Percentiles rank a stretch among this genome's conserved stretches.
Evolutionary conservation across 1,284 basidiomycete species (phyloP).

Genomic region (Puccinia triticina): DNA sequence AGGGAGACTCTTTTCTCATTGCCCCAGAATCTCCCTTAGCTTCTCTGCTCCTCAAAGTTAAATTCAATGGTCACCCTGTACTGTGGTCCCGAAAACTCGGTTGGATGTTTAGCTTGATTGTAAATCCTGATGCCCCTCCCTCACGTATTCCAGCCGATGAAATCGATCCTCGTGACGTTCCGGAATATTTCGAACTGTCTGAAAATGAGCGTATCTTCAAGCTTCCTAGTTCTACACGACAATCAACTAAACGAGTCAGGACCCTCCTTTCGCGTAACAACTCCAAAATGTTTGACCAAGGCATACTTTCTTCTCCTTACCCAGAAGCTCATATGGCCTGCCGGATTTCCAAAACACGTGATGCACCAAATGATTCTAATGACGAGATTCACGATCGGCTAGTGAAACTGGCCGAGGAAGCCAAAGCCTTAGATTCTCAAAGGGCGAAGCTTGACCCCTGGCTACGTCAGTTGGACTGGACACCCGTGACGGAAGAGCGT

Average conservation of each 20-base stretch:
- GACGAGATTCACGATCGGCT: constrained; percentile 26
- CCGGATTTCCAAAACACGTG: constrained; percentile 23
- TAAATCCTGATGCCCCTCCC: constrained; percentile 53
- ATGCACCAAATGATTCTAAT: background rate
- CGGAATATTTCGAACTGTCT: constrained; percentile 3
- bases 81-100: constrained; percentile 55
- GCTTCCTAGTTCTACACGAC: constrained; percentile 4
- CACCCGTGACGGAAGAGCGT: constrained; percentile 50
- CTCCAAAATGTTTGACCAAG: constrained; percentile 51
- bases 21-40: constrained; percentile 52
- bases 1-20: constrained; percentile 1
- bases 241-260: constrained; percentile 33
- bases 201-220: constrained; percentile 22
- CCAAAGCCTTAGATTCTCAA: constrained; percentile 15
- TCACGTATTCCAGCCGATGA: constrained; percentile 50
- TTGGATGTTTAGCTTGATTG: constrained; percentile 56
- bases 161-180: constrained; percentile 51
- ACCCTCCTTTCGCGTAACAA: constrained; percentile 41
- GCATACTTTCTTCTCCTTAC: constrained; percentile 51
- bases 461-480: constrained; percentile 57
- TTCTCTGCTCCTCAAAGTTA: constrained; percentile 55
- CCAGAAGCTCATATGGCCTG: constrained; percentile 39
- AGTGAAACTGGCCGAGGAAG: constrained; percentile 51
- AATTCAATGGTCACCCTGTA: constrained; percentile 54
- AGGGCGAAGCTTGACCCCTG: constrained; percentile 51